A percentile compares a stretch with the other conserved stretches of the same genome.
These are phyloP conservation scores for Parietichytrium sp. DNA, from an alignment of 108 stramenopile species.

Conservation along the genomic window DNA sequence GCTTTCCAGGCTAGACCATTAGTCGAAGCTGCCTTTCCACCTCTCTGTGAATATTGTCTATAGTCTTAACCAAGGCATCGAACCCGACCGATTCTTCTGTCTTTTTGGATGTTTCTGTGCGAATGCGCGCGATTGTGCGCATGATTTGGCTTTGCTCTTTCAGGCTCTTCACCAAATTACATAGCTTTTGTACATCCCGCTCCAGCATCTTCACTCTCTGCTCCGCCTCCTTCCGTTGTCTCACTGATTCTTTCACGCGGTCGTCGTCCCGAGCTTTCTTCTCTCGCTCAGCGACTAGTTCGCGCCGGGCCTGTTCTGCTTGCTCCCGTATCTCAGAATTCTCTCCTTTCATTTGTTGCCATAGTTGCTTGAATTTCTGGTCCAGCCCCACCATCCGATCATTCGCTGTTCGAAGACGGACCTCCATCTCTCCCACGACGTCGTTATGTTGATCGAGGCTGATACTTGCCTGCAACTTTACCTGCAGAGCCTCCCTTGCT, in stretches of 20 bases:
- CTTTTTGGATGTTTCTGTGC: not conserved
- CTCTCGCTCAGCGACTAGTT: not conserved
- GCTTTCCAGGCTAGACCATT: too few species aligned
- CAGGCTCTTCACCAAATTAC: not conserved
- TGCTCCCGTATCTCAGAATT: not conserved
- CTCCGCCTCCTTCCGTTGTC: not conserved
- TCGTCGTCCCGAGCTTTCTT: too few species aligned
- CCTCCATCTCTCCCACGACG: not conserved
- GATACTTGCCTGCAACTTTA: too few species aligned
- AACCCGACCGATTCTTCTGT: not conserved
- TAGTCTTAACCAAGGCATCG: not conserved
- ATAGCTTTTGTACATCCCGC: not conserved
- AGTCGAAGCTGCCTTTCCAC: conserved; percentile 12
- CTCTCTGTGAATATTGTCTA: not conserved
- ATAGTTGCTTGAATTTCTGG: not conserved
- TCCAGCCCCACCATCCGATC: conserved; percentile 12
- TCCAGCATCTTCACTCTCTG: not conserved
- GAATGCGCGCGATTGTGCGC: conserved; percentile 6
- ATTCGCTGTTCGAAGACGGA: not conserved
- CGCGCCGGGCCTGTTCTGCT: not conserved
- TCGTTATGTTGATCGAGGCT: not conserved
- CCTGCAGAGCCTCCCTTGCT: not conserved
- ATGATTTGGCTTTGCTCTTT: not conserved
- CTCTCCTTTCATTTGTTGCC: conserved; percentile 10
- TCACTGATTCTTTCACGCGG: not conserved